Percentiles rank a stretch among this genome's conserved stretches.
Evolutionary conservation across 768 basidiomycete species (phyloP).

Genomic region (Kwoniella sp.): DNA sequence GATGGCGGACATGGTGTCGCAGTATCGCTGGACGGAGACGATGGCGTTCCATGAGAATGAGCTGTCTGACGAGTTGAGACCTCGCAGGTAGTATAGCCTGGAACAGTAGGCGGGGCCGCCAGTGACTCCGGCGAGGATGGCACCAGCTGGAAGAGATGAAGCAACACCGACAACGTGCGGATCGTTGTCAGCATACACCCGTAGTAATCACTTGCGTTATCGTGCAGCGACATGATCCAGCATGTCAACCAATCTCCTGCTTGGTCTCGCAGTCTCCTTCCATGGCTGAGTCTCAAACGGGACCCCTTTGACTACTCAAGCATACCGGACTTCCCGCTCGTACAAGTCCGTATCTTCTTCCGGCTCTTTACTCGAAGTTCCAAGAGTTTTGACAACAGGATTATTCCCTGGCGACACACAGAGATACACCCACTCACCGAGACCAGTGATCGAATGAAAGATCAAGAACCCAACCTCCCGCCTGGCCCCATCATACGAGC

Average conservation of each 20-base stretch:
- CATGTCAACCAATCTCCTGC: too few species aligned
- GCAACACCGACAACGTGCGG: neutral
- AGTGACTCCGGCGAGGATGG: constrained; percentile 9
- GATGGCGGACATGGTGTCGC: constrained; percentile 14
- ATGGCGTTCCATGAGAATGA: constrained; percentile 12
- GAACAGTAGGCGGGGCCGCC: constrained; percentile 16
- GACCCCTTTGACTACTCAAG: too few species aligned
- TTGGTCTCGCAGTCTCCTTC: too few species aligned
- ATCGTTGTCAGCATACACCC: too few species aligned
- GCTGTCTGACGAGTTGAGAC: neutral
- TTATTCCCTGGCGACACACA: too few species aligned
- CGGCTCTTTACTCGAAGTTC: too few species aligned
- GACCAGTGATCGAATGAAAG: neutral
- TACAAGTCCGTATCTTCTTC: too few species aligned
- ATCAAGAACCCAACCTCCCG: constrained; percentile 13
- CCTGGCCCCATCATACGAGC: constrained; percentile 9
- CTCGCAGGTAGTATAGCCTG: constrained; percentile 5
- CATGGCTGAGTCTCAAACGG: too few species aligned
- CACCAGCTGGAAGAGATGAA: constrained; percentile 3
- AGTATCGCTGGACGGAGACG: neutral
- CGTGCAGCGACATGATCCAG: too few species aligned
- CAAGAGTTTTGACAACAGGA: too few species aligned
- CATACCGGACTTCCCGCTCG: too few species aligned
- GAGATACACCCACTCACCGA: constrained; percentile 2
- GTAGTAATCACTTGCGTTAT: too few species aligned